Conservation (phyloP, 2,329 filamentous ascomycete species). For the Gnomoniopsis smithogilvyi region DNA sequence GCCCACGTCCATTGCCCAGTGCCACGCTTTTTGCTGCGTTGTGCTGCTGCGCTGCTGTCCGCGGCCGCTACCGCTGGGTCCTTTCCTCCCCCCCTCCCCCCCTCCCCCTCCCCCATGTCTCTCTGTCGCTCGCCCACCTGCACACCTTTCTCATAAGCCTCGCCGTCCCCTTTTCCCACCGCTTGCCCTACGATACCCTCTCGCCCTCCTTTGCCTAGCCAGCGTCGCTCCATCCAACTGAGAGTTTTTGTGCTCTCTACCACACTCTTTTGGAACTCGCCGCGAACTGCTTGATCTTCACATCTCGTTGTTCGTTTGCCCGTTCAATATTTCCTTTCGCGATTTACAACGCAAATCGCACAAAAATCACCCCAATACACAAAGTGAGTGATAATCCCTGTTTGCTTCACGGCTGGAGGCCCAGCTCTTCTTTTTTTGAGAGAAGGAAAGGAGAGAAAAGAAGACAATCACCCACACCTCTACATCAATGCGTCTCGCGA, state of each 20-base stretch:
- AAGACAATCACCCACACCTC: too few relatives aligned
- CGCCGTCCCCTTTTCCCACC: slow-evolving; percentile 21
- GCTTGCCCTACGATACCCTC: slow-evolving; percentile 20
- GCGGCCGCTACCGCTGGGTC: neutral
- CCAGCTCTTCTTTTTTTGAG: neutral
- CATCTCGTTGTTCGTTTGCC: slow-evolving; percentile 17
- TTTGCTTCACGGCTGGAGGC: neutral
- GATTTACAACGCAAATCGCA: neutral
- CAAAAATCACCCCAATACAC: neutral
- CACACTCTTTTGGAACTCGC: slow-evolving; percentile 49
- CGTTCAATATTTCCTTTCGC: slow-evolving; percentile 5
- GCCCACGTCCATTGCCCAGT: slow-evolving; percentile 12
- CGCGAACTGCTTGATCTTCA: slow-evolving; percentile 16
- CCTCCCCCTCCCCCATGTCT: slow-evolving; percentile 8
- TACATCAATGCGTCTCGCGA: too few relatives aligned
- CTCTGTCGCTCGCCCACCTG: neutral
- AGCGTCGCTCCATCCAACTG: slow-evolving; percentile 47
- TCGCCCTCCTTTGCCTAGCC: slow-evolving; percentile 23
- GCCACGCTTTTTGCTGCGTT: slow-evolving; percentile 7
- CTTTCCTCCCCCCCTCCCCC: slow-evolving; percentile 4
- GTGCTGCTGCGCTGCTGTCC: neutral
- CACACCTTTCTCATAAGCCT: slow-evolving; percentile 9
- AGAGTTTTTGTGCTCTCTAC: slow-evolving; percentile 48
- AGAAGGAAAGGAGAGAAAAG: too few relatives aligned
- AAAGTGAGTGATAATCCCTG: neutral